Percentiles rank a stretch among this genome's conserved stretches.
Evolutionary conservation across 495 filamentous ascomycete species (phyloP).

Genomic region (Xylaria grammica): DNA sequence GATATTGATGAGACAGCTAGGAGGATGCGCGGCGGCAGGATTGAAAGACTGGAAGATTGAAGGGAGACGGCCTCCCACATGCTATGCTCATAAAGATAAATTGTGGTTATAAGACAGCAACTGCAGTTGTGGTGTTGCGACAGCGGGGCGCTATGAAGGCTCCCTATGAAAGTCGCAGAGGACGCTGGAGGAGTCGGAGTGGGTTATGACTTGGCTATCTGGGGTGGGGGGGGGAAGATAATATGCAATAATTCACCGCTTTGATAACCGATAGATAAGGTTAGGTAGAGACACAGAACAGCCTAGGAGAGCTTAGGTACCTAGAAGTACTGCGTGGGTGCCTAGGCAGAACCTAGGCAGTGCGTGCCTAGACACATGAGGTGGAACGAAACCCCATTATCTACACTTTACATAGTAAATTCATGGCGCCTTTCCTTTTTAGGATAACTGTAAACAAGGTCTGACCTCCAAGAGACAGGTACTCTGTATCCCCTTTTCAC

Average conservation of each 20-base stretch:
- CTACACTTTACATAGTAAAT: not conserved
- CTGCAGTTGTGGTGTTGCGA: slow-evolving; percentile 5
- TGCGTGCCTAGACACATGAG: too few relatives aligned
- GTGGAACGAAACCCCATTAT: too few relatives aligned
- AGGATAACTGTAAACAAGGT: slow-evolving; percentile 32
- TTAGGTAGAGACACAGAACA: too few relatives aligned
- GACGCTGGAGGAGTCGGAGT: not conserved
- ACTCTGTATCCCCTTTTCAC: too few relatives aligned
- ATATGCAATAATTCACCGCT: slow-evolving; percentile 1
- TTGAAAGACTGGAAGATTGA: not conserved
- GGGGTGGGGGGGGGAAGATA: too few relatives aligned
- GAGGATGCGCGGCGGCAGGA: not conserved
- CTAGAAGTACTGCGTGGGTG: too few relatives aligned
- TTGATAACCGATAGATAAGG: not conserved
- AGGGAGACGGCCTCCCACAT: not conserved
- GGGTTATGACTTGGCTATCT: slow-evolving; percentile 8
- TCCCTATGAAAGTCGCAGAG: too few relatives aligned
- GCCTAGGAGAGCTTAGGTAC: too few relatives aligned
- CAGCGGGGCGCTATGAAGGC: slow-evolving; percentile 7
- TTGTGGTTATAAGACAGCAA: not conserved
- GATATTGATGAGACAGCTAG: not conserved
- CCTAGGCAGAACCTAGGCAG: too few relatives aligned
- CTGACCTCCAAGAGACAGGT: not conserved
- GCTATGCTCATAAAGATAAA: not conserved
- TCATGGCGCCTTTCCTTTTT: slow-evolving; percentile 28